A percentile compares a stretch with the other conserved stretches of the same genome.
Conservation (phyloP, 345 rosid genomes). For the Ricinus communis region DNA sequence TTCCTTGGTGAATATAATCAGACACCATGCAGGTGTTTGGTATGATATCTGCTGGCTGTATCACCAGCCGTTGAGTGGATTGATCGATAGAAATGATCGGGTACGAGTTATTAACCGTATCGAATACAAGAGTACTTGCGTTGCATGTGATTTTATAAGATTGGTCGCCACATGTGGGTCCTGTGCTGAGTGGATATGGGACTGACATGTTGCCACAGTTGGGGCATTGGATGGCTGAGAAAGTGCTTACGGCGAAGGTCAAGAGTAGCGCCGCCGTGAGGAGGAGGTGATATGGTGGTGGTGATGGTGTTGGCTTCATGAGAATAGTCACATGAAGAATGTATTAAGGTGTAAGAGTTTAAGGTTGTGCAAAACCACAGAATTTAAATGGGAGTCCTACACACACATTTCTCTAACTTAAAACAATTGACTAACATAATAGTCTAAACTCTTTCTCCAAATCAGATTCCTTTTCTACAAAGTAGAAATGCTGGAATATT, state of each 20-base stretch:
- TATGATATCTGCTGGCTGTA: conserved; percentile 32
- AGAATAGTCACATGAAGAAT: too few relatives aligned
- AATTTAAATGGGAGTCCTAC: too few relatives aligned
- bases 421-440: too few relatives aligned
- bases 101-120: conserved; percentile 42
- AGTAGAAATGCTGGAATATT: too few relatives aligned
- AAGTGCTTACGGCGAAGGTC: conserved; percentile 3
- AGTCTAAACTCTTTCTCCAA: too few relatives aligned
- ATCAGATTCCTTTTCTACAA: too few relatives aligned
- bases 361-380: too few relatives aligned
- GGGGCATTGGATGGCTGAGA: conserved; percentile 9
- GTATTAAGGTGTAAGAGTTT: too few relatives aligned
- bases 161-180: conserved; percentile 32
- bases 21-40: conserved; percentile 39
- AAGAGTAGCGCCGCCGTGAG: conserved; percentile 30
- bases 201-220: conserved; percentile 31
- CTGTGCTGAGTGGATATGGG: conserved; percentile 39
- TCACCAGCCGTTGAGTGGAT: conserved; percentile 32
- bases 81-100: conserved; percentile 37
- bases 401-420: too few relatives aligned
- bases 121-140: conserved; percentile 18
- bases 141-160: conserved; percentile 29
- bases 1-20: conserved; percentile 30
- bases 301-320: conserved; percentile 13
- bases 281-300: conserved; percentile 22